phyloP scores from a whole-genome alignment of 495 filamentous ascomycete species.

The Aspergillus biplanus region DNA sequence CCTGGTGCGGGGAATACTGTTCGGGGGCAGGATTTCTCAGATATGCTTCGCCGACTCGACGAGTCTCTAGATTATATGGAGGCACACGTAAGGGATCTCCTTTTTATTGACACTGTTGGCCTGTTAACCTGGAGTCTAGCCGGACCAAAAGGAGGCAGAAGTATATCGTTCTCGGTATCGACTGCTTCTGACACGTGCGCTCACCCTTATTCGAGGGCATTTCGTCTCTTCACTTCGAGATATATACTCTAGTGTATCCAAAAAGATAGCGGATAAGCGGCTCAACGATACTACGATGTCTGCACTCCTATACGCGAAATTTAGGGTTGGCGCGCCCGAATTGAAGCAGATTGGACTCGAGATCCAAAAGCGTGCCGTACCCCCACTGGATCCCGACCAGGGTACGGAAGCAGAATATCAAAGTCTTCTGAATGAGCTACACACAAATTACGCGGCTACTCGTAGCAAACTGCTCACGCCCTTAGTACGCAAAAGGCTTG shows the following conservation, averaged over 20 bases:
- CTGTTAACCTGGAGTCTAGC: slow-evolving; percentile 44
- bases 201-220: slow-evolving; percentile 84
- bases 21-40: slow-evolving; percentile 76
- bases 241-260: slow-evolving; percentile 68
- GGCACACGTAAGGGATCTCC: slow-evolving; percentile 62
- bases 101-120: slow-evolving; percentile 21
- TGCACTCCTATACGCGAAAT: slow-evolving; percentile 77
- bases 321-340: slow-evolving; percentile 68
- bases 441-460: slow-evolving; percentile 65
- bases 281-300: slow-evolving; percentile 79
- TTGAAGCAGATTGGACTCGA: slow-evolving; percentile 68
- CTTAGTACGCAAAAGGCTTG: slow-evolving; percentile 64
- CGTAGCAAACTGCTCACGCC: slow-evolving; percentile 62
- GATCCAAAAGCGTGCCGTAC: slow-evolving; percentile 68
- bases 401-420: slow-evolving; percentile 69
- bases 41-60: slow-evolving; percentile 84
- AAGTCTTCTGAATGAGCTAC: slow-evolving; percentile 67
- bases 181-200: slow-evolving; percentile 68
- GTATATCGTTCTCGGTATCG: slow-evolving; percentile 76
- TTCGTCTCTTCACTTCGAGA: slow-evolving; percentile 75
- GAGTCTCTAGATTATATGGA: slow-evolving; percentile 90
- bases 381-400: slow-evolving; percentile 61
- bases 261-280: slow-evolving; percentile 69
- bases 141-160: slow-evolving; percentile 81
- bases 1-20: slow-evolving; percentile 85